Evolutionary conservation across 2,329 filamentous ascomycete genomes (phyloP), one percentile per base, ranked within the genome.

Genomic region (Fusarium sp.): DNA sequence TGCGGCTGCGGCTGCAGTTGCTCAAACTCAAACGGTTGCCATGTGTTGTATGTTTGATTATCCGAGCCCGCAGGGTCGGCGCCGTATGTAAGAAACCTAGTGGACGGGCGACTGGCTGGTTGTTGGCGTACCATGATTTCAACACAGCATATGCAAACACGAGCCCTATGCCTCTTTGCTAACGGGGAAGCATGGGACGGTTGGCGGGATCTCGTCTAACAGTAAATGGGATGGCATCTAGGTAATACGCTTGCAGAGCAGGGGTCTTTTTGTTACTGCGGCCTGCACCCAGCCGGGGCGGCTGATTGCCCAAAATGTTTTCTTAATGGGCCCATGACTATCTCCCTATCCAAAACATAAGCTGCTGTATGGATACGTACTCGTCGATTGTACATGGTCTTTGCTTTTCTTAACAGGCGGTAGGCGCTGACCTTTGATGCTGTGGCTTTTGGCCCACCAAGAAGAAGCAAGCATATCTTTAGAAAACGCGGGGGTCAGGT

Each of bases 31-130:
- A 69, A 69, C 57, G 22, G 28, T 56, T 51, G 56, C 45, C 51
- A 70, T 60, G 45, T 72, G 44, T 60, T 53, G 59, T 47, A 47
- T 66, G 58, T 56, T 68, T 58, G 56, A 56, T 47, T 53, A 55
- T 57, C 54, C 67, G 53, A 65, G 15, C 50, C 49, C 40, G 47
- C 47, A 61, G 50, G 57, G 45, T 53, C 54, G 52, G 59, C 46
- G 53, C 64, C 31, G 42, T 19, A 67, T 56, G 24, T 47, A 19
- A 42, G 42, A 44, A 47, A 67, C 45, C 43, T 38, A 54, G 36
- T 64, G 67, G 66, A 53, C 24, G 36, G 38, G 9, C 28, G 10
- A 31, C 9, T 22, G 40, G n/a, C 40, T 11, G 42, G 46, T 40
- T 44, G 22, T 26, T 51, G 17, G 43, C 17, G 55, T 42, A 61